Conservation (phyloP, 345 rosid genomes). For the Brassica napus region DNA sequence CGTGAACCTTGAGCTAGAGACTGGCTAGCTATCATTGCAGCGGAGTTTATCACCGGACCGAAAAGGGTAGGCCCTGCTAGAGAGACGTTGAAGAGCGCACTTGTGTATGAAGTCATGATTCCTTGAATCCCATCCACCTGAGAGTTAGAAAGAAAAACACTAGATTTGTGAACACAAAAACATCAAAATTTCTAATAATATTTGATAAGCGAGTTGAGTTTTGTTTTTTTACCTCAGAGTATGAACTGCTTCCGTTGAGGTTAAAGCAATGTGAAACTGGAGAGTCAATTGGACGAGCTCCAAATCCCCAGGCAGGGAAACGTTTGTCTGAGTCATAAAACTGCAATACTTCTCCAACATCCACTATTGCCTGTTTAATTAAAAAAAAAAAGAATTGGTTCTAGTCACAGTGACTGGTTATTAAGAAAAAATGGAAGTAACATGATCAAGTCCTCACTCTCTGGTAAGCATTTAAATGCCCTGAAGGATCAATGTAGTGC, state of each 20-base stretch:
- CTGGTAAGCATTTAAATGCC: constrained; percentile 70
- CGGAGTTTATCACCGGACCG: constrained; percentile 77
- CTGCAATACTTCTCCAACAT: constrained; percentile 88
- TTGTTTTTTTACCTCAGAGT: constrained; percentile 59
- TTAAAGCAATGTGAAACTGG: constrained; percentile 94
- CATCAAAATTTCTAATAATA: neutral
- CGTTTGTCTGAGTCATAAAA: constrained; percentile 84
- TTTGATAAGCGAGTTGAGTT: neutral
- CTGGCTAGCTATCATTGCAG: constrained; percentile 70
- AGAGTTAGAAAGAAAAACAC: constrained; percentile 8
- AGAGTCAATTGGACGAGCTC: constrained; percentile 93
- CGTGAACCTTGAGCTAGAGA: constrained; percentile 62
- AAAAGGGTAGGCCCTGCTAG: constrained; percentile 96
- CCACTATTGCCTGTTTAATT: constrained; percentile 64
- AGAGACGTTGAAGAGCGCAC: constrained; percentile 84
- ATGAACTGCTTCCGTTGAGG: constrained; percentile 75
- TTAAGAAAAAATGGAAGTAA: neutral
- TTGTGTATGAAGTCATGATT: constrained; percentile 74
- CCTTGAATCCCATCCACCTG: constrained; percentile 96
- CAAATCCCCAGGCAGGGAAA: constrained; percentile 97
- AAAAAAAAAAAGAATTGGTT: constrained; percentile 4
- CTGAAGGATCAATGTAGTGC: constrained; percentile 74
- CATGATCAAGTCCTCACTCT: constrained; percentile 47
- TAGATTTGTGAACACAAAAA: neutral
- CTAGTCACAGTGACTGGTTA: constrained; percentile 17